Base-by-base conservation (phyloP, 2,329 filamentous ascomycete genomes). In the Cytospora paraplurivora region DNA sequence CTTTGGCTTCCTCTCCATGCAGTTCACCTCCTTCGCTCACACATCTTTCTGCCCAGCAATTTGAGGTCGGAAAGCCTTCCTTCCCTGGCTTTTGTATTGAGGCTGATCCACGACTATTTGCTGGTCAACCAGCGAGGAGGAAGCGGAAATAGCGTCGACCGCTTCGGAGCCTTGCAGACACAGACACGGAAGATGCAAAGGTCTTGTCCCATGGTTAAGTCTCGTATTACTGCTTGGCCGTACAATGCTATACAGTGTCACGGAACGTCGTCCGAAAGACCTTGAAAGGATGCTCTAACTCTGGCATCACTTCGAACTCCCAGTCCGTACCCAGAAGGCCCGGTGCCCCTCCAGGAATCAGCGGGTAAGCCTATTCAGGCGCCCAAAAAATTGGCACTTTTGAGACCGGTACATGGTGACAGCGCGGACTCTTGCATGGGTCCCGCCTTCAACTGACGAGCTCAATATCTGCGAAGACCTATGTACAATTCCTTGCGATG, bases 331-430 rank as follows among this genome's bases (percentile, higher is more conserved):
- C 65, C 35, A 55, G 53, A 49, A 55, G 59, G 6, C 27, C 32
- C 32, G 49, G 59, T 7, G 15, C 57, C 1, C 32, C 50, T 7
- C 50, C 35, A n/a, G 49, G 52, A 15, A 12, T 67, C 4, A 41
- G 52, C n/a, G 58, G 56, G 17, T 41, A 66, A 34, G 62, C 62
- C 21, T 66, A 65, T 65, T 54, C 63, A 21, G 68, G 68, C 67
- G 52, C 66, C 68, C 17, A 62, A 62, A 13, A 64, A 66, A 1
- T 21, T 68, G 10, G 67, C 68, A 41, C 68, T 69, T n/a, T 68
- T 64, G 15, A 69, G 68, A 21, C 68, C 68, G 51, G 67, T 66
- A 7, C 64, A 68, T 59, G 59, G 60, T 55, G 65, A 58, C 17
- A 67, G 53, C 35, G 58, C 51, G 17, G 67, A 68, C 21, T 67